Evolutionary conservation across 169 alveolate species (phyloP).

Genomic region (Babesia sp.): DNA sequence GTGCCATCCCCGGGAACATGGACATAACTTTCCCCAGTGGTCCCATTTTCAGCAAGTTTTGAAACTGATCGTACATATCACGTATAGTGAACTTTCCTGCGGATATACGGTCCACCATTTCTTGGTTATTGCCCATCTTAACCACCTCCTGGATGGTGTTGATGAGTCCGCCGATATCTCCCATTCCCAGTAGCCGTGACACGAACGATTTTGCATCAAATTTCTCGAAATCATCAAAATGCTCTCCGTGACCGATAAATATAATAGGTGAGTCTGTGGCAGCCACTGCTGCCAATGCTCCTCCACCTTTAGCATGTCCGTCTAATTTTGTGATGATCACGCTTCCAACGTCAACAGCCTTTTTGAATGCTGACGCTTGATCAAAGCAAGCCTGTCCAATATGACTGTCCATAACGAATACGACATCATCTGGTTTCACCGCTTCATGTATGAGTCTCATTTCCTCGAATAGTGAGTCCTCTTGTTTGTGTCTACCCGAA

Average conservation of each 20-base stretch:
- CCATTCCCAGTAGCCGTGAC: conserved; percentile 94
- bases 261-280: conserved; percentile 92
- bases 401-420: conserved; percentile 97
- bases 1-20: conserved; percentile 92
- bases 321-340: conserved; percentile 99
- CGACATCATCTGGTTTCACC: conserved; percentile 93
- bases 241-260: conserved; percentile 99
- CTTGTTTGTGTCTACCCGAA: conserved; percentile 99
- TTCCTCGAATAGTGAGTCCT: conserved; percentile 97
- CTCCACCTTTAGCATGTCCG: conserved; percentile 99
- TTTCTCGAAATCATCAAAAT: conserved; percentile 96
- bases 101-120: conserved; percentile 90
- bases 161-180: conserved; percentile 96
- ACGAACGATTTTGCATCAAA: conserved; percentile 97
- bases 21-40: conserved; percentile 93
- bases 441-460: conserved; percentile 96
- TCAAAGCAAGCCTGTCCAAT: conserved; percentile 99
- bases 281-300: conserved; percentile 99
- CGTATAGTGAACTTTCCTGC: conserved; percentile 94
- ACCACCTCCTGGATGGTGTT: conserved; percentile 95
- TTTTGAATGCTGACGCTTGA: conserved; percentile 97
- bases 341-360: conserved; percentile 96
- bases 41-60: conserved; percentile 92
- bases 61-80: conserved; percentile 96
- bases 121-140: conserved; percentile 91